phyloP scores from a whole-genome alignment of 140 eudicot species.

The Stevia rebaudiana region DNA sequence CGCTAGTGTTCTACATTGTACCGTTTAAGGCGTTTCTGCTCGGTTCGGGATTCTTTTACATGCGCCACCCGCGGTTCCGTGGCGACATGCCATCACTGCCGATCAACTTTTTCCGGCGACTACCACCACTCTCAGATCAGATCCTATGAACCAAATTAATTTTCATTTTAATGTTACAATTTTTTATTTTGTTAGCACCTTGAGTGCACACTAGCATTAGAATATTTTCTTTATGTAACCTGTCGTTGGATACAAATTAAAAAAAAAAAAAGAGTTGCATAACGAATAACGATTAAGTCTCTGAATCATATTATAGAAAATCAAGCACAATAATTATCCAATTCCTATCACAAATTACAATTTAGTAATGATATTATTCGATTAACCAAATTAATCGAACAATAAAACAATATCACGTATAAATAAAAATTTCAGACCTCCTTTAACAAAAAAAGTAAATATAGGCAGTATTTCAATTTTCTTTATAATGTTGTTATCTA shows the following conservation, averaged over 20 bases:
- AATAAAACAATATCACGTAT: constrained; percentile 24
- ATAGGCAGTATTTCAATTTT: constrained; percentile 5
- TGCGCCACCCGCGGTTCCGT: constrained; percentile 91
- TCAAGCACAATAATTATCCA: constrained; percentile 3
- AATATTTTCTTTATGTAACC: constrained; percentile 2
- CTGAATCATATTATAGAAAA: background rate
- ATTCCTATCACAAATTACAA: background rate
- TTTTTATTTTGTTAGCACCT: constrained; percentile 32
- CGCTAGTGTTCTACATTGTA: constrained; percentile 61
- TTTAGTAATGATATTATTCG: constrained; percentile 12
- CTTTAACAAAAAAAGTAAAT: background rate
- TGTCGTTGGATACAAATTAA: constrained; percentile 15
- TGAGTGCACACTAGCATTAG: constrained; percentile 33
- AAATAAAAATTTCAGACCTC: constrained; percentile 13
- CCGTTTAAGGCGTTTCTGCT: constrained; percentile 75
- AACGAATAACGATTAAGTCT: background rate
- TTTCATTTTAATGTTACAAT: constrained; percentile 14
- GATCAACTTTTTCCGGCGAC: constrained; percentile 81
- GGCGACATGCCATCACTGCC: constrained; percentile 79
- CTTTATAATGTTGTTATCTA: constrained; percentile 22
- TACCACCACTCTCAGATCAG: constrained; percentile 88
- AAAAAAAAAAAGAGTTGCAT: background rate
- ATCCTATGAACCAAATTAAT: constrained; percentile 31
- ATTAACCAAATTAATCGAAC: constrained; percentile 26
- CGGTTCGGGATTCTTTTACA: constrained; percentile 65